Evolutionary conservation across 1,284 basidiomycete genomes (phyloP), one percentile per base, ranked within the genome.

Genomic region (Ustilago curta): DNA sequence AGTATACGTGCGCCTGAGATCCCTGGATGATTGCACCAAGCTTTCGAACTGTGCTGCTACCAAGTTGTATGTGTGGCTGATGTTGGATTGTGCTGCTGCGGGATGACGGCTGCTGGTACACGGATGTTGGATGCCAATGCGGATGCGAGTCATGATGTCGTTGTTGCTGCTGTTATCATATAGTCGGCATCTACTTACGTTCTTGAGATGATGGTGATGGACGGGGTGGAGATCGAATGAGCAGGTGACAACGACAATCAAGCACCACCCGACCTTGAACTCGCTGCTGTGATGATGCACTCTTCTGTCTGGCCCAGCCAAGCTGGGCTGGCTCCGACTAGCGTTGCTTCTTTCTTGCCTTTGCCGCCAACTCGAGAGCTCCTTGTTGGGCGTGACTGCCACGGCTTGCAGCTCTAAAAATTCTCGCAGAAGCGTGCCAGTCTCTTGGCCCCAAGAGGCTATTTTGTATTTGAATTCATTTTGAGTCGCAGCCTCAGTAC

Each of bases 201-300:
- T 74, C 71, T 74, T 74, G 71, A 70, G 59, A 59, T 53, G 70
- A 61, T 73, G 65, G 65, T 73, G 70, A 69, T 72, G 70, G 64
- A 47, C 70, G 70, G 47, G 56, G 44, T 56, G 63, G 59, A 59
- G 64, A 66, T 72, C 56, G 57, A 63, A 63, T 42, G 40, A 27
- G 56, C 37, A 23, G 47, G 18, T 51, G 40, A 42, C 59, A 39
- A 64, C 52, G 23, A 66, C 40, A 43, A 37, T 37, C 35, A 37
- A 37, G 35, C 35, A 37, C 35, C 35, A 31, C 37, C 45, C 29
- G 37, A 44, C 16, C 40, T 31, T 27, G 8, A 53, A n/a, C 12
- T 37, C 49, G 21, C 35, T 16, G 25, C 50, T 29, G 27, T 23
- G 35, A 12, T n/a, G n/a, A n/a, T n/a, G n/a, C 48, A n/a, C 29